Evolutionary conservation across 2,329 filamentous ascomycete genomes (phyloP), one percentile per base, ranked within the genome.

Genomic region (Teratosphaeria pseudoeucalypti): DNA sequence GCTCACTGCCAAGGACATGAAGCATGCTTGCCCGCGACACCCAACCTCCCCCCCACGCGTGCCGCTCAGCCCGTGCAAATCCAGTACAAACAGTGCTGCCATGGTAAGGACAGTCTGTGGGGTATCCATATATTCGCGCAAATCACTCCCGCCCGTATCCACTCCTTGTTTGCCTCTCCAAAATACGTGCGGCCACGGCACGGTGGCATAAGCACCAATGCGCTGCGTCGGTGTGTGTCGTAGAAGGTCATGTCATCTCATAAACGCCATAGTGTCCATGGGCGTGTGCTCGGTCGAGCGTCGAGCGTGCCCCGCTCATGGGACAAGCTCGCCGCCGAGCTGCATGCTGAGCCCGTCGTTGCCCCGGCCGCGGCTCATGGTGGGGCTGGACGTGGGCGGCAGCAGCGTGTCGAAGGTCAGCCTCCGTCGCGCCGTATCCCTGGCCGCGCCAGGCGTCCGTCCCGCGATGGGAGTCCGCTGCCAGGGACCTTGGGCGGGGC

Each of bases 401-500:
- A 81, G 73, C n/a, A 88, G 79, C 58, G 85, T 84, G 70, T 95
- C 91, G 74, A 95, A 95, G 58, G 92, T 95, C 61, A 96, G 79
- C 63, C 86, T 81, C 70, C 88, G 83, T 68, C 89, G 79, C n/a
- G 88, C 82, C 54, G 88, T 83, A 66, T 85, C 83, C 66, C 85
- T 89, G 60, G 78, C 78, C 32, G 83, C 80, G 11, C 84, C 75
- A 11, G 90, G 91, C 0, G 91, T 95, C 72, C 88, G 90, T 19
- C 72, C 71, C 7, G 77, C 76, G 16, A 76, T 77, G 19, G 84
- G 84, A 37, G 84, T 86, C 34, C 82, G 78, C 34, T 76, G 77
- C 89, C 91, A 96, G 10, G 86, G 82, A 66, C 85, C 90, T 76
- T 96, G 94, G 29, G 90, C 94, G 23, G 94, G 94, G 70, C 90